Evolutionary conservation across 257 asterid species (phyloP).

Genomic region (Solanum chiquidenum): DNA sequence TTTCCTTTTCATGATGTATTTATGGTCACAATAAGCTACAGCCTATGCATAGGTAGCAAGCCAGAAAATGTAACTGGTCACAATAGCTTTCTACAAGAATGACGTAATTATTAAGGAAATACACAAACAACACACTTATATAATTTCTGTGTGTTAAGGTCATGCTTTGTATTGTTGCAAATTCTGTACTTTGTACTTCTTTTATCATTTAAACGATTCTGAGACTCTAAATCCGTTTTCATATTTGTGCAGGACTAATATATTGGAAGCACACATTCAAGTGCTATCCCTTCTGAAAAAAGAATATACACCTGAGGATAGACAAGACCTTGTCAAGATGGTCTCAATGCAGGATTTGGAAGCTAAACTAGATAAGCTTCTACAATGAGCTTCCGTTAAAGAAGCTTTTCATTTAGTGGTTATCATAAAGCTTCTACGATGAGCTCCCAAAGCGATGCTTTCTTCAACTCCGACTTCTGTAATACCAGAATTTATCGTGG

Average conservation of each 20-base stretch:
- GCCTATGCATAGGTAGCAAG: not conserved
- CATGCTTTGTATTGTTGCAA: not conserved
- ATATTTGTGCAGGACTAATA: constrained; percentile 62
- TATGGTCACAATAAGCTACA: not conserved
- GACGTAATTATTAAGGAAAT: not conserved
- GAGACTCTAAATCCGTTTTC: not conserved
- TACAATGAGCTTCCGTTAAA: constrained; percentile 8
- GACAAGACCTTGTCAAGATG: constrained; percentile 39
- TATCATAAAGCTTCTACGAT: not conserved
- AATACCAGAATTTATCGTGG: not conserved
- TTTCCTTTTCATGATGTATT: not conserved
- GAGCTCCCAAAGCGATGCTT: not conserved
- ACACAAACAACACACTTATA: not conserved
- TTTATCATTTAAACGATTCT: not conserved
- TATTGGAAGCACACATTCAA: constrained; percentile 84
- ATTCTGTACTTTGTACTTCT: not conserved
- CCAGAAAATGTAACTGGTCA: not conserved
- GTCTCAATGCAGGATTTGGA: constrained; percentile 55
- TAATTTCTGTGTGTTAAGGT: not conserved
- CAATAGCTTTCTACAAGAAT: not conserved
- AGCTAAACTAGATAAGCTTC: constrained; percentile 66
- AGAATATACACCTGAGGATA: constrained; percentile 71
- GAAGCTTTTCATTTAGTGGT: not conserved
- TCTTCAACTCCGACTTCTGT: not conserved
- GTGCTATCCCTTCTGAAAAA: constrained; percentile 63